A percentile compares a stretch with the other conserved stretches of the same genome.
Evolutionary conservation across 305 asterid species (phyloP).

Genomic region (Rubia tinctorum): DNA sequence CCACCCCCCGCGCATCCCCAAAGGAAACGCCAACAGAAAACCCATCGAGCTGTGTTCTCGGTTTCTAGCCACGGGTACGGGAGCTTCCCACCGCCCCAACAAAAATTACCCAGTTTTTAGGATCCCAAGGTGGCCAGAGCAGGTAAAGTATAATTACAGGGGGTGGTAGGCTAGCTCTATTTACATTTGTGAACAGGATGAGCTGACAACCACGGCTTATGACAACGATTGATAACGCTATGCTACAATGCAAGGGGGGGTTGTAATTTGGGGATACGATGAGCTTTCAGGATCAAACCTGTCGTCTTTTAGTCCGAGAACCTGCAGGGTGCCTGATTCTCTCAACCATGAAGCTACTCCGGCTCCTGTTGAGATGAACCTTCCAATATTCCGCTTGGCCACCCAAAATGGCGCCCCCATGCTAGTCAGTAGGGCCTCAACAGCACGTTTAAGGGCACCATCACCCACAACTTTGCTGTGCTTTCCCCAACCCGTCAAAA

Average conservation of each 20-base stretch:
- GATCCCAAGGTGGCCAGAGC: not conserved
- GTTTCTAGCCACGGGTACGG: not conserved
- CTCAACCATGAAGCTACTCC: constrained; percentile 82
- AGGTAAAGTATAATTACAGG: not conserved
- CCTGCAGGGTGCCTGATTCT: constrained; percentile 71
- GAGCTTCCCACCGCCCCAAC: not conserved
- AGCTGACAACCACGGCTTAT: too few relatives aligned
- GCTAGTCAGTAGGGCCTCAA: constrained; percentile 74
- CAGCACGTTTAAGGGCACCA: constrained; percentile 67
- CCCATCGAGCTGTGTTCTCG: not conserved
- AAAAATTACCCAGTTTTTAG: not conserved
- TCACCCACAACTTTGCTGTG: constrained; percentile 96
- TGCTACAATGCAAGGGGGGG: constrained; percentile 24
- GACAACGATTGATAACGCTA: not conserved
- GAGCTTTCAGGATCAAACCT: constrained; percentile 32
- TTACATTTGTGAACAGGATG: not conserved
- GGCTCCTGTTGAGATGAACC: constrained; percentile 77
- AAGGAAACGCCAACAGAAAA: too few relatives aligned
- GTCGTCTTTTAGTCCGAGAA: constrained; percentile 77
- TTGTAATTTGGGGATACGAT: constrained; percentile 12
- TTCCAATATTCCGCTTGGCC: constrained; percentile 79
- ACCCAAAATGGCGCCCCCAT: constrained; percentile 81
- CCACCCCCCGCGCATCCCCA: too few relatives aligned
- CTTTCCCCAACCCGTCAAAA: constrained; percentile 97
- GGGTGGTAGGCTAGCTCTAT: not conserved